Evolutionary conservation across 176 grass and related monocot genomes (phyloP).

Genomic region (Musa schizocarpa): DNA sequence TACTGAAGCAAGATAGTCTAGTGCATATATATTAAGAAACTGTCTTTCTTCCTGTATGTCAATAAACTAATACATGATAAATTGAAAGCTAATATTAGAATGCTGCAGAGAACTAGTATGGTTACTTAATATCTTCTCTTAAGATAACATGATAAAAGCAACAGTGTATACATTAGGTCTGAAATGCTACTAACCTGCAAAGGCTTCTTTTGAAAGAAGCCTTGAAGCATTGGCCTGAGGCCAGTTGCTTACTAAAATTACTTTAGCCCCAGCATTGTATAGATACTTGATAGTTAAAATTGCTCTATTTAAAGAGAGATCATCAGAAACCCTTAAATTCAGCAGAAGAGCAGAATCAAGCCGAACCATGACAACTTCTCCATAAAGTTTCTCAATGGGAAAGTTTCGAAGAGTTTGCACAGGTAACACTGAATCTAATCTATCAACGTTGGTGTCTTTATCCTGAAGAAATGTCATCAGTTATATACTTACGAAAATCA

Average conservation of each 20-base stretch:
- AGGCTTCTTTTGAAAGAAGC: conserved; percentile 38
- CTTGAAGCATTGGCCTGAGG: conserved; percentile 33
- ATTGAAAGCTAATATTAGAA: neutral
- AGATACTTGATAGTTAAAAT: conserved; percentile 74
- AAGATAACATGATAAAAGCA: neutral
- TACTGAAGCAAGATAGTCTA: neutral
- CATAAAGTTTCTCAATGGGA: conserved; percentile 56
- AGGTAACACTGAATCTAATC: conserved; percentile 28
- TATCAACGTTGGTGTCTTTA: neutral
- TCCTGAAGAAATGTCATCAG: conserved; percentile 1
- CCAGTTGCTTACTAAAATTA: conserved; percentile 65
- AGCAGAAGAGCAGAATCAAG: conserved; percentile 57
- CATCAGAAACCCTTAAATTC: conserved; percentile 25
- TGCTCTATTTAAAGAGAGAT: conserved; percentile 41
- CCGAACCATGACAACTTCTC: conserved; percentile 62
- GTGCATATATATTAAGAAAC: neutral
- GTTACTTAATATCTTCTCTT: neutral
- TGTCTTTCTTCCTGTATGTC: neutral
- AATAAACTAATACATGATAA: neutral
- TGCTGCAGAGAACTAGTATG: neutral
- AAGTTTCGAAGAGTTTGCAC: conserved; percentile 79
- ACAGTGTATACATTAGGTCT: neutral
- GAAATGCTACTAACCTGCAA: conserved; percentile 56
- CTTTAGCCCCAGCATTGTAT: conserved; percentile 65
- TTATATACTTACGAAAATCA: neutral